Base-by-base conservation (phyloP, 2,329 filamentous ascomycete genomes). In the Ilyonectria destructans region DNA sequence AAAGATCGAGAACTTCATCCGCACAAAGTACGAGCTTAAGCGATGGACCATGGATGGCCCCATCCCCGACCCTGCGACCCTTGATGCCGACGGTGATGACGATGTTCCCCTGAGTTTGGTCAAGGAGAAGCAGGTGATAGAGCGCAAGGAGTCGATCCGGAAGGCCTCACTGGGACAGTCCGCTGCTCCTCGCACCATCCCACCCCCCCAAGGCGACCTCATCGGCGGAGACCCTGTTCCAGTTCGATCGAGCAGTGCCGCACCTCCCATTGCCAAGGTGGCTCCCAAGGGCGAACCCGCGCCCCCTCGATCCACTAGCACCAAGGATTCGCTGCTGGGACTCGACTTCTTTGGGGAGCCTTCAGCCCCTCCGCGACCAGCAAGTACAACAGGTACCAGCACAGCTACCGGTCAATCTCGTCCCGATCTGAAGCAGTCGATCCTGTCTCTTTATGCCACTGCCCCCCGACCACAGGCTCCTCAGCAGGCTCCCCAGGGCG, bases 1-100 rank as follows among this genome's bases (percentile, higher is more conserved):
- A 74, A 99, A 99, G 88, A 98, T 99, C 76, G 96, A 99, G 88
- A 99, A 98, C 86, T 99, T 99, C 79, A 98, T 99, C 77, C 91
- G 96, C 74, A 99, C 97, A 64, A 99, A 99, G 83, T 99, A 99
- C 82, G 96, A 99, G 81, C 93, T 96, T 61, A 98, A 97, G 89
- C 89, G 97, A 84, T 99, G 96, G 96, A 93, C 95, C n/a, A 98
- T 98, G 95, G 96, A 99, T 69, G 96, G 96, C 1, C 91, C 91
- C 6, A 96, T 97, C 79, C 97, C 97, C 6, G 95, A 98, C 79
- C 96, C 97, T n/a, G 88, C 93, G 3, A 93, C 93, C 2, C 83
- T 99, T 58, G 94, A 97, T 79, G 90, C 85, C 15, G 93, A 94
- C 17, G 95, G 91, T 61, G 96, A 98, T 77, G 95, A 97, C 74